These are phyloP conservation scores for Phytopythium sindhum DNA, from an alignment of 352 stramenopile species.

Conservation along the genomic window DNA sequence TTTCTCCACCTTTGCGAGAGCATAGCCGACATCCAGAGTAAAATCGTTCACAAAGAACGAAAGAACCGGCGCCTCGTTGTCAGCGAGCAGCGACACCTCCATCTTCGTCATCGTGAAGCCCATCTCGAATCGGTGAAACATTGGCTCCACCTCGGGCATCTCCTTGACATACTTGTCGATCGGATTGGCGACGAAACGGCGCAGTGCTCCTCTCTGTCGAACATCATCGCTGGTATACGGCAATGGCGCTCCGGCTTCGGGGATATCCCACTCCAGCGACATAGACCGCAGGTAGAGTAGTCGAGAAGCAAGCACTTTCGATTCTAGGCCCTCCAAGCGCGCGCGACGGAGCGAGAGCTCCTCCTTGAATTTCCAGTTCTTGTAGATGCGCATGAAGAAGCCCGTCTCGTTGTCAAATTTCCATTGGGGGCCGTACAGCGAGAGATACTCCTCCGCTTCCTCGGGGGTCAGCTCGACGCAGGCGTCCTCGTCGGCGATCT, in stretches of 20 bases:
- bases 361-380: conserved; percentile 40
- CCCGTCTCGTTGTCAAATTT: conserved; percentile 47
- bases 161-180: conserved; percentile 60
- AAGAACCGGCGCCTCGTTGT: conserved; percentile 45
- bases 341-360: conserved; percentile 29
- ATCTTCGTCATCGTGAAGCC: conserved; percentile 47
- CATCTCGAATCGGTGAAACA: conserved; percentile 60
- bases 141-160: conserved; percentile 32
- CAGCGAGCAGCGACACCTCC: conserved; percentile 46
- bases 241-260: conserved; percentile 46
- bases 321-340: conserved; percentile 52
- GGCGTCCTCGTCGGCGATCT: conserved; percentile 54
- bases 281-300: conserved; percentile 60
- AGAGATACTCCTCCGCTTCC: conserved; percentile 57
- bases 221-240: conserved; percentile 39
- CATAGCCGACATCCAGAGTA: conserved; percentile 39
- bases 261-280: conserved; percentile 63
- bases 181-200: conserved; percentile 58
- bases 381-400: conserved; percentile 35
- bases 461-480: conserved; percentile 49
- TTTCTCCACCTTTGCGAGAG: conserved; percentile 38
- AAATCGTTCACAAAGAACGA: conserved; percentile 56
- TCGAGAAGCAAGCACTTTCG: conserved; percentile 48
- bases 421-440: conserved; percentile 55
- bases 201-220: conserved; percentile 48